Evolutionary conservation across 78 protist species (phyloP), one percentile per base, ranked within the genome.

Genomic region (Bodo saltans): DNA sequence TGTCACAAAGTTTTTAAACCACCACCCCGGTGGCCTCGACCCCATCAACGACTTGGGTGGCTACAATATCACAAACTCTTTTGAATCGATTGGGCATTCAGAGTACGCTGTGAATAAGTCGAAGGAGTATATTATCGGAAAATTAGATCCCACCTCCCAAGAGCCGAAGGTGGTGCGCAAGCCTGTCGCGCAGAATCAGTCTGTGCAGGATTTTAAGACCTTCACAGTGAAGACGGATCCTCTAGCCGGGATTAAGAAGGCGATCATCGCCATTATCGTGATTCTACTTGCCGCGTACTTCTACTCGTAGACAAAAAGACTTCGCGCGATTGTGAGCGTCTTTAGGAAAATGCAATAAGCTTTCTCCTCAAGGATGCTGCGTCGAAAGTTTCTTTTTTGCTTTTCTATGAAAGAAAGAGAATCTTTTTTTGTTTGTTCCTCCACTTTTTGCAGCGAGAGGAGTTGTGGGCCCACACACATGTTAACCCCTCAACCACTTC

Each of bases 1-100:
- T 27, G 83, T 88, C 76, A 84, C 91, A 11, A 0, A 27, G 37
- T 89, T 72, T 21, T 42, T 85, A 3, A 0, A 34, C 38, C 74
- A 79, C 35, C 88, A 89, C 72, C 88, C 88, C 1, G 91, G 88
- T 0, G 91, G 88, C n/a, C 34, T 27, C 29, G 33, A 0, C n/a
- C n/a, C 68, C 74, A 67, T 88, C 60, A 0, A 67, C 35, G 8
- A 25, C 40, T n/a, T 69, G 42, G 87, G 85, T 2, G 88, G 90
- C 17, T 0, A 41, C 11, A 87, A 88, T 25, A 78, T 71, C 23
- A 35, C 81, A 0, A 67, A 70, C n/a, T 71, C 53, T 28, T 84
- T 68, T 72, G 35, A 67, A 28, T 4, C 34, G 4, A 67, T 76
- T 47, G 60, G 60, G n/a, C 60, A 47, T 17, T 23, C n/a, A 8